phyloP scores from a whole-genome alignment of 2,329 filamentous ascomycete genomes.

The Trichoderma sp. region DNA sequence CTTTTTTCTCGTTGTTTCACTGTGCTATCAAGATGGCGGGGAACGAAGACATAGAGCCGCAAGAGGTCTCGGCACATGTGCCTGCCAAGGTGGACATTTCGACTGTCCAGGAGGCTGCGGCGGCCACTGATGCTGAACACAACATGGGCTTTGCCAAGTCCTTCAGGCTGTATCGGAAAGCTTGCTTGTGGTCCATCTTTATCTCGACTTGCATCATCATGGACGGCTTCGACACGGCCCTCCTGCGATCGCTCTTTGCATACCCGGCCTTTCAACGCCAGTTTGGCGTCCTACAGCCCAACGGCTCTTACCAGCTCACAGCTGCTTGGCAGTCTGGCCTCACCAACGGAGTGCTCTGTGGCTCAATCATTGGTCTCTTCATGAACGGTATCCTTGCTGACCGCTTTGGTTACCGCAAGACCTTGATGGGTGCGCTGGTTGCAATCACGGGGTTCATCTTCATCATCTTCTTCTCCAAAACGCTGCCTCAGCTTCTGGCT shows the following conservation, averaged over 20 bases:
- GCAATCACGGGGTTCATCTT: slow-evolving; percentile 45
- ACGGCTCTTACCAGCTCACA: slow-evolving; percentile 45
- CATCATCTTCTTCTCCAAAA: slow-evolving; percentile 46
- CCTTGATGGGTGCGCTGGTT: slow-evolving; percentile 42
- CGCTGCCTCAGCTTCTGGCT: slow-evolving; percentile 40
- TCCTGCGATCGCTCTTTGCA: slow-evolving; percentile 42
- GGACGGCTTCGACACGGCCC: slow-evolving; percentile 41
- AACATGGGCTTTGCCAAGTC: slow-evolving; percentile 34
- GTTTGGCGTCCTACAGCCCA: slow-evolving; percentile 36
- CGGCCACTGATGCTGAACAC: slow-evolving; percentile 34
- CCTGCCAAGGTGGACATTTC: slow-evolving; percentile 18
- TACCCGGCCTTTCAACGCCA: slow-evolving; percentile 38
- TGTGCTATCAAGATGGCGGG: background rate
- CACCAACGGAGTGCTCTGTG: slow-evolving; percentile 45
- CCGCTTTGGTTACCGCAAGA: slow-evolving; percentile 45
- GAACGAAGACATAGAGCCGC: background rate
- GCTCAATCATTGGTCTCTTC: slow-evolving; percentile 50
- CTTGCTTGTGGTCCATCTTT: slow-evolving; percentile 38
- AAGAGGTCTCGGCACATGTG: background rate
- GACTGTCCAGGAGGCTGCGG: slow-evolving; percentile 24
- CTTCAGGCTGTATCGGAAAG: slow-evolving; percentile 40
- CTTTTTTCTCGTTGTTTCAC: background rate
- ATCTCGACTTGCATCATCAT: slow-evolving; percentile 39
- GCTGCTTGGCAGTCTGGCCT: slow-evolving; percentile 52
- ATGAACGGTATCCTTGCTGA: slow-evolving; percentile 48